Evolutionary conservation across 768 basidiomycete genomes (phyloP).

Genomic region (Trametes maxima): DNA sequence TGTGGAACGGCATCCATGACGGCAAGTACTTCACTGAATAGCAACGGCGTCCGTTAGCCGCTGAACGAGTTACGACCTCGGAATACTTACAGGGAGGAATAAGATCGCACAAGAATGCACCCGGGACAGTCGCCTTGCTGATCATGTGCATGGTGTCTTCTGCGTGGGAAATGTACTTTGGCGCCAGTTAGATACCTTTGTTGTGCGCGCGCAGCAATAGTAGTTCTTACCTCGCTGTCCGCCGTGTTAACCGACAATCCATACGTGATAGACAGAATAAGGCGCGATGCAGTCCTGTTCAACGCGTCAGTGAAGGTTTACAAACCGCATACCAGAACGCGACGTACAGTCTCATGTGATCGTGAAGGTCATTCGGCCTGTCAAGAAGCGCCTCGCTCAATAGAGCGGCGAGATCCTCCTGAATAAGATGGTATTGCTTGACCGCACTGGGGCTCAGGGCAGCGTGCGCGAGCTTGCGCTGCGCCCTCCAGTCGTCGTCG

Average conservation of each 20-base stretch:
- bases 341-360: conserved; percentile 17
- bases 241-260: conserved; percentile 7
- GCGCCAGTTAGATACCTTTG: neutral
- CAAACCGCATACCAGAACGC: neutral
- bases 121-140: conserved; percentile 39
- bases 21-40: conserved; percentile 26
- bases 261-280: conserved; percentile 17
- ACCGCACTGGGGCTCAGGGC: conserved; percentile 35
- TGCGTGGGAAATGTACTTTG: conserved; percentile 41
- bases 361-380: conserved; percentile 8
- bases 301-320: neutral
- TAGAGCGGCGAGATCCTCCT: conserved; percentile 31
- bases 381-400: conserved; percentile 14
- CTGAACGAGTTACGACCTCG: neutral
- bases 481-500: conserved; percentile 27
- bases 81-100: conserved; percentile 16
- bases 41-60: neutral
- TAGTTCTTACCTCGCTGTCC: conserved; percentile 10
- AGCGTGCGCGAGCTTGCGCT: conserved; percentile 34
- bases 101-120: conserved; percentile 42
- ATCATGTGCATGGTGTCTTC: conserved; percentile 40
- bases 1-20: conserved; percentile 34
- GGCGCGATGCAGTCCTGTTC: neutral
- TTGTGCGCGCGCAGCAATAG: neutral
- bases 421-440: conserved; percentile 36